Conservation (phyloP, 2,329 filamentous ascomycete species). For the Fusarium piperis region DNA sequence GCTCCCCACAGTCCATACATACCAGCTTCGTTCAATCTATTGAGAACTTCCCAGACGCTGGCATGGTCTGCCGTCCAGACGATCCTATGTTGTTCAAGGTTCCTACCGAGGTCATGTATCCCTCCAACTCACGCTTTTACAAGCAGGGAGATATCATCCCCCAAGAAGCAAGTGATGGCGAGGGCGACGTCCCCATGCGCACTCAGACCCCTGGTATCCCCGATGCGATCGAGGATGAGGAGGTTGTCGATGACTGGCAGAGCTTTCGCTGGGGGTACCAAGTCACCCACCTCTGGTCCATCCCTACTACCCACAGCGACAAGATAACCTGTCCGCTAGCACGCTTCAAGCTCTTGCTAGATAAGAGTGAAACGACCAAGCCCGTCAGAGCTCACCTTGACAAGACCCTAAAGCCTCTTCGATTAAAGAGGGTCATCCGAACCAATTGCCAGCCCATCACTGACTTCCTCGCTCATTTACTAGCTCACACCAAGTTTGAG, state of each 20-base stretch:
- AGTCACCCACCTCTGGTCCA: neutral
- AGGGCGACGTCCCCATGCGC: neutral
- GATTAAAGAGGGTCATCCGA: neutral
- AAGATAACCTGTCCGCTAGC: neutral
- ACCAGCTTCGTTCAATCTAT: neutral
- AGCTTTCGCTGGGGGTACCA: neutral
- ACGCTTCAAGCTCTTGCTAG: conserved; percentile 4
- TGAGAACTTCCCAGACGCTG: neutral
- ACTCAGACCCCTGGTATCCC: neutral
- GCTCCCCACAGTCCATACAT: neutral
- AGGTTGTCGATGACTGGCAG: neutral
- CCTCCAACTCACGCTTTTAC: neutral
- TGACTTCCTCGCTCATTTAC: neutral
- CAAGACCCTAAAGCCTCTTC: no score
- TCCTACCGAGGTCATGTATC: neutral
- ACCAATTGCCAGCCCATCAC: neutral
- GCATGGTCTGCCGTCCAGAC: neutral
- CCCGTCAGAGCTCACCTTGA: neutral
- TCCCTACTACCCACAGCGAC: neutral
- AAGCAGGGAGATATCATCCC: neutral
- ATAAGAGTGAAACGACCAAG: neutral
- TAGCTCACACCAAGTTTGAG: neutral
- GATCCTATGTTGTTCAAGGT: neutral
- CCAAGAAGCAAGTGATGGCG: no score
- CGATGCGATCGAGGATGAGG: neutral